These are phyloP conservation scores for Blastocystis sp. DNA, from an alignment of 352 stramenopile genomes.

Conservation along the genomic window DNA sequence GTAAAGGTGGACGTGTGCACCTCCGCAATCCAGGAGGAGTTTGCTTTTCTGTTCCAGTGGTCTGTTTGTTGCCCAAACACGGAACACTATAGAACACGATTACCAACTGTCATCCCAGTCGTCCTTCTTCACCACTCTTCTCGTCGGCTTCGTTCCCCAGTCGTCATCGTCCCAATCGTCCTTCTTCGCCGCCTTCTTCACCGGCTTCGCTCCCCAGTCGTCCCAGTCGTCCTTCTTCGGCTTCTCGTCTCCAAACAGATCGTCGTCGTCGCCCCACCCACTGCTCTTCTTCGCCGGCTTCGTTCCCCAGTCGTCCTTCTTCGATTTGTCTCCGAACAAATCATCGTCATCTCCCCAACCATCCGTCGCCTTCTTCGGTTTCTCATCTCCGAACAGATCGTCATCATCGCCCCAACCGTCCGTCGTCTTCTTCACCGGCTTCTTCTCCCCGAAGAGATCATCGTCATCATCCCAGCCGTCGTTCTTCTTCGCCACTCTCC, in stretches of 20 bases:
- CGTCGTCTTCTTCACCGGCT: constrained; percentile 33
- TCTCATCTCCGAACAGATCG: not conserved
- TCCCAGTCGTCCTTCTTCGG: constrained; percentile 5
- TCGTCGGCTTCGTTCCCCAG: constrained; percentile 34
- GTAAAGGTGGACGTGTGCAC: not conserved
- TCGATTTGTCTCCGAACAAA: constrained; percentile 4
- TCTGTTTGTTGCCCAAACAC: constrained; percentile 53
- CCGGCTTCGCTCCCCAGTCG: constrained; percentile 39
- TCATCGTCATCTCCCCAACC: not conserved
- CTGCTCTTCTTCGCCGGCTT: not conserved
- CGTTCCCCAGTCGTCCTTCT: not conserved
- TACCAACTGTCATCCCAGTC: constrained; percentile 46
- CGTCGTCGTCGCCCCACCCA: constrained; percentile 53
- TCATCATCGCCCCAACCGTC: constrained; percentile 48
- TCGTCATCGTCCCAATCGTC: constrained; percentile 40
- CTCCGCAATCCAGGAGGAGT: not conserved
- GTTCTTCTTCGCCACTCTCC: constrained; percentile 1
- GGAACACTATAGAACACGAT: not conserved
- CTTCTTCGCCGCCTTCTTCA: not conserved
- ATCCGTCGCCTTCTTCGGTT: not conserved
- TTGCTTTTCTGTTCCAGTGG: constrained; percentile 29
- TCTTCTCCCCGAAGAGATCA: constrained; percentile 16
- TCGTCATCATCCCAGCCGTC: not conserved
- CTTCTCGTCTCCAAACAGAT: not conserved
- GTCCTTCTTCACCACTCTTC: not conserved